Evolutionary conservation across 495 filamentous ascomycete genomes (phyloP).

Genomic region (Trichoderma orchidacearum): DNA sequence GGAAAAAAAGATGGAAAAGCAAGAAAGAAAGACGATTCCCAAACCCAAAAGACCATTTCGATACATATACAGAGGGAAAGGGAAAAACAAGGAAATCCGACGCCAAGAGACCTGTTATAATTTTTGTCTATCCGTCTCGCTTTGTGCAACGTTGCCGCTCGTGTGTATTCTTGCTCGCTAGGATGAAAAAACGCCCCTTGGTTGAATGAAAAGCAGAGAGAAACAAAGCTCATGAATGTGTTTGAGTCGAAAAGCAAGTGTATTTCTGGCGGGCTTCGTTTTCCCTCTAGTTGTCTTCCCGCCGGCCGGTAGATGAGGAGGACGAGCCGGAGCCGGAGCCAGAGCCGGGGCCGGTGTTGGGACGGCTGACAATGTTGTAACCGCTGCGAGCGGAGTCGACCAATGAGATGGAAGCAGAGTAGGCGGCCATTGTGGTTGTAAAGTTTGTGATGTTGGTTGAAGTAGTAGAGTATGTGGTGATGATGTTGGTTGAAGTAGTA

Average conservation of each 20-base stretch:
- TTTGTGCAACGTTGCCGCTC: background rate
- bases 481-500: background rate
- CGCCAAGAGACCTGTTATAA: background rate
- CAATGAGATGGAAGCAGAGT: conserved; percentile 37
- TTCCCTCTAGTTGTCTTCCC: background rate
- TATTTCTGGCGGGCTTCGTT: conserved; percentile 2
- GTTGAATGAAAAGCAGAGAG: background rate
- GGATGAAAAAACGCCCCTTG: too few species aligned
- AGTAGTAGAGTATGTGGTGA: background rate
- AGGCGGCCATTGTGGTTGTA: conserved; percentile 30
- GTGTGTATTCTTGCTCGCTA: too few species aligned
- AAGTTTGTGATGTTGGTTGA: conserved; percentile 5
- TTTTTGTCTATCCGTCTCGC: background rate
- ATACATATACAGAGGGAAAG: background rate
- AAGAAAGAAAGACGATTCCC: background rate
- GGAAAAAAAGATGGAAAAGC: background rate
- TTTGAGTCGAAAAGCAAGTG: background rate
- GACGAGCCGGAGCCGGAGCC: background rate
- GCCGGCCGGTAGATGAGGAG: background rate
- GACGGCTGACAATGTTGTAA: conserved; percentile 23
- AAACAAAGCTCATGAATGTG: background rate
- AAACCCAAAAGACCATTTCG: background rate
- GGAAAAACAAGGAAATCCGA: background rate
- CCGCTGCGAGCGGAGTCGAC: conserved; percentile 23
- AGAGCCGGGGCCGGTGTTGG: background rate